Evolutionary conservation across 345 rosid genomes (phyloP).

Genomic region (Camelina laxa): DNA sequence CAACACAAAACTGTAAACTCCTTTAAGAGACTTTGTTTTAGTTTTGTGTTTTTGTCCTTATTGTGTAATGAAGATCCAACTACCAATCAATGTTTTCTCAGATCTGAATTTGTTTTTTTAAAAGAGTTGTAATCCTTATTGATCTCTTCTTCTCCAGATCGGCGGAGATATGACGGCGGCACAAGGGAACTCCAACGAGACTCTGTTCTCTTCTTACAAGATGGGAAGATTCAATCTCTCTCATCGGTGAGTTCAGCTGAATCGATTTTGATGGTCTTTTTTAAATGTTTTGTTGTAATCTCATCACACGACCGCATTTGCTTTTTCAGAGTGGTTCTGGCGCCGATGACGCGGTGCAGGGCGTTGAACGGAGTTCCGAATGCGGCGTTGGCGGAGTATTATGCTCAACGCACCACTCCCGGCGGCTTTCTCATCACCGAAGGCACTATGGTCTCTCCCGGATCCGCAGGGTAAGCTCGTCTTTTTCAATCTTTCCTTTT

Average conservation of each 20-base stretch:
- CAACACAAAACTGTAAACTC: slow-evolving; percentile 23
- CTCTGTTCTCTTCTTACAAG: slow-evolving; percentile 69
- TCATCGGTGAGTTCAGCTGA: slow-evolving; percentile 59
- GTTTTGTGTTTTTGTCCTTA: neutral
- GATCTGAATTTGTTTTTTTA: neutral
- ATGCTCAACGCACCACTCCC: slow-evolving; percentile 77
- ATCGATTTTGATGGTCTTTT: neutral
- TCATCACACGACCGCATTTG: neutral
- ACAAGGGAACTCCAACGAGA: slow-evolving; percentile 11
- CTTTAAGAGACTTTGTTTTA: slow-evolving; percentile 5
- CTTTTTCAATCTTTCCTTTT: neutral
- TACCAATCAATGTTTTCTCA: slow-evolving; percentile 24
- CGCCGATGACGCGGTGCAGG: slow-evolving; percentile 92
- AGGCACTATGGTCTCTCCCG: slow-evolving; percentile 70
- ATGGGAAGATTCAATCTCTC: slow-evolving; percentile 81
- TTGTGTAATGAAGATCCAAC: slow-evolving; percentile 3
- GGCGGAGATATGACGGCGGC: slow-evolving; percentile 25
- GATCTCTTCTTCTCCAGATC: neutral
- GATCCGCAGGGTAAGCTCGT: slow-evolving; percentile 70
- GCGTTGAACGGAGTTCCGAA: slow-evolving; percentile 72
- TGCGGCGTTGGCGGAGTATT: slow-evolving; percentile 73
- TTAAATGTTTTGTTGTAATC: neutral
- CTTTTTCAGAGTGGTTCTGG: slow-evolving; percentile 74
- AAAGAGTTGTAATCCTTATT: neutral
- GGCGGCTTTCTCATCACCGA: slow-evolving; percentile 86